A percentile compares a stretch with the other conserved stretches of the same genome.
These are phyloP conservation scores for Acacia melanoxylon DNA, from an alignment of 306 rosid genomes.

Conservation along the genomic window DNA sequence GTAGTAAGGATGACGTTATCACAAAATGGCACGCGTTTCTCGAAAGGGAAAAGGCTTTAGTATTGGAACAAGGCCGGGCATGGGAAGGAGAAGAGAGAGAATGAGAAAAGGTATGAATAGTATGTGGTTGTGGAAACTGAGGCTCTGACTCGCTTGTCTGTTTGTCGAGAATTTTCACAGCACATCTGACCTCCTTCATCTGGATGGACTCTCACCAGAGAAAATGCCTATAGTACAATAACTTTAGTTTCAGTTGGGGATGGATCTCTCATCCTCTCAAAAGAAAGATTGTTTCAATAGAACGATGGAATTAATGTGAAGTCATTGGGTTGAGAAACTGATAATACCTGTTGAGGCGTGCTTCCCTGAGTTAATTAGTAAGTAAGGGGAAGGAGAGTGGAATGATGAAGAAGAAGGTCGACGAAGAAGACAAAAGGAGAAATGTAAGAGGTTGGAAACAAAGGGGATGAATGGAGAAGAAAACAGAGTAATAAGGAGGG, in stretches of 20 bases:
- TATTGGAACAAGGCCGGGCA: constrained; percentile 51
- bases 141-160: constrained; percentile 61
- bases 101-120: constrained; percentile 8
- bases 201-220: not conserved
- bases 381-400: not conserved
- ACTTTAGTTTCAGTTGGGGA: not conserved
- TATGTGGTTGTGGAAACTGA: constrained; percentile 44
- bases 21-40: constrained; percentile 65
- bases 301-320: not conserved
- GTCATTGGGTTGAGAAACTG: constrained; percentile 5
- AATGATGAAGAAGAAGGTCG: not conserved
- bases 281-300: not conserved
- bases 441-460: constrained; percentile 30
- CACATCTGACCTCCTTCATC: constrained; percentile 43
- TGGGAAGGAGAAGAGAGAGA: constrained; percentile 1
- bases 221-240: not conserved
- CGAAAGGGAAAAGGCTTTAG: constrained; percentile 56
- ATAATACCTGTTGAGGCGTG: not conserved
- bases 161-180: constrained; percentile 72
- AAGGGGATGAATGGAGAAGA: constrained; percentile 25
- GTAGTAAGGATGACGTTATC: constrained; percentile 67
- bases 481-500: constrained; percentile 19
- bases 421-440: not conserved
- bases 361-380: constrained; percentile 14
- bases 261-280: not conserved